Evolutionary conservation across 345 rosid species (phyloP).

Genomic region (Melaleuca alternifolia): DNA sequence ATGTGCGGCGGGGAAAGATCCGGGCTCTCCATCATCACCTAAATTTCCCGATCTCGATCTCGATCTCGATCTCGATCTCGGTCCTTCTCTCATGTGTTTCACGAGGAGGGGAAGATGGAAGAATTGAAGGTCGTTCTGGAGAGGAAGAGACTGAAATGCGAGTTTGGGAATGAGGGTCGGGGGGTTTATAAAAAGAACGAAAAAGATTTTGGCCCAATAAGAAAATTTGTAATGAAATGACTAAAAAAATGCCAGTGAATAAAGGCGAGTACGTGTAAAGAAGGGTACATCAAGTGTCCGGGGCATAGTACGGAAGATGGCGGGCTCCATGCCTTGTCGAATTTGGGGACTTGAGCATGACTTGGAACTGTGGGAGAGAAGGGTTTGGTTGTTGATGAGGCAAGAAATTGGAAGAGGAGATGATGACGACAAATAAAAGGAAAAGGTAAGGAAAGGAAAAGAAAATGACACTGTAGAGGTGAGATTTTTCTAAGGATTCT

Average conservation of each 20-base stretch:
- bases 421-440: not conserved
- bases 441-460: rapidly evolving
- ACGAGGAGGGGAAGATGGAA: not conserved
- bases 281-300: constrained; percentile 7
- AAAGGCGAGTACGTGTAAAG: not conserved
- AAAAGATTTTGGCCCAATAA: not conserved
- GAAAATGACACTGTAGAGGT: not conserved
- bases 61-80: not conserved
- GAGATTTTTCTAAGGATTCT: not conserved
- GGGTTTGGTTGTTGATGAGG: not conserved
- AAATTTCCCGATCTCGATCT: not conserved
- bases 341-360: not conserved
- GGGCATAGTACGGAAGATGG: constrained; percentile 2
- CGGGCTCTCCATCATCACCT: constrained; percentile 50
- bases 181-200: not conserved
- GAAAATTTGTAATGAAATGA: not conserved
- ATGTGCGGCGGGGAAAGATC: constrained; percentile 57
- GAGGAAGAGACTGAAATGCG: not conserved
- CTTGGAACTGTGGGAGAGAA: not conserved
- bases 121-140: not conserved
- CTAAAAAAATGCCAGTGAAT: not conserved
- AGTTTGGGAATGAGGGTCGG: not conserved
- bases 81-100: not conserved
- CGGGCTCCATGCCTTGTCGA: not conserved
- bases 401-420: not conserved